phyloP scores from a whole-genome alignment of 2,329 filamentous ascomycete genomes.

The Clonostachys sp. region DNA sequence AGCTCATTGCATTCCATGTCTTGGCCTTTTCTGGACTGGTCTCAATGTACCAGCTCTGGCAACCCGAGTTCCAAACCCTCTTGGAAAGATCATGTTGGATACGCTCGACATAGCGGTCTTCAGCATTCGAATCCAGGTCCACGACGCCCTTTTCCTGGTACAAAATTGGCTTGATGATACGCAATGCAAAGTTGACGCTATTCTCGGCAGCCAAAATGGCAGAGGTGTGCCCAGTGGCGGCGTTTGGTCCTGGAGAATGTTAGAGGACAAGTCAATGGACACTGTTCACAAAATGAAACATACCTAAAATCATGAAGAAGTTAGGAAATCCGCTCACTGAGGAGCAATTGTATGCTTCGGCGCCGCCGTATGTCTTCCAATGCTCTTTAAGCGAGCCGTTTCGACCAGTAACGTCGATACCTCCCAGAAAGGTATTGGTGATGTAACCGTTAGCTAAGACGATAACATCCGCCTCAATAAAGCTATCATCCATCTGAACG shows the following conservation, averaged over 20 bases:
- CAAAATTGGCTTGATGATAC: conserved; percentile 47
- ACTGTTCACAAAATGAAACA: too few relatives aligned
- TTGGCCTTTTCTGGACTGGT: conserved; percentile 8
- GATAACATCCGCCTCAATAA: conserved; percentile 52
- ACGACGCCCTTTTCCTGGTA: conserved; percentile 19
- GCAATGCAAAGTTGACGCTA: conserved; percentile 53
- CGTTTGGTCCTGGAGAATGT: conserved; percentile 46
- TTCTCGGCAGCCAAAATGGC: conserved; percentile 58
- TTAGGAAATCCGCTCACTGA: conserved; percentile 59
- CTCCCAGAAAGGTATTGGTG: conserved; percentile 48
- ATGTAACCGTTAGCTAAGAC: conserved; percentile 59
- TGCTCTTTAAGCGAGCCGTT: conserved; percentile 44
- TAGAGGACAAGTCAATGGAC: too few relatives aligned
- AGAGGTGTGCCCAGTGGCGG: conserved; percentile 55
- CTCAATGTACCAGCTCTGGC: conserved; percentile 28
- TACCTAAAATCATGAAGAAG: conserved; percentile 54
- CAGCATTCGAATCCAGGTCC: conserved; percentile 25
- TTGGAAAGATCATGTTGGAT: conserved; percentile 22
- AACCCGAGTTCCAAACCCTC: conserved; percentile 25
- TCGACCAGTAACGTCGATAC: conserved; percentile 46
- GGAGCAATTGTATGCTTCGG: conserved; percentile 56
- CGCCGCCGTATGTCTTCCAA: conserved; percentile 56
- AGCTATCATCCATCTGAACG: conserved; percentile 25
- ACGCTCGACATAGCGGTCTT: conserved; percentile 19
- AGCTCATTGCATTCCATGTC: conserved; percentile 25